Conservation (phyloP, 768 basidiomycete genomes). For the Strobilomyces dryophilus region DNA sequence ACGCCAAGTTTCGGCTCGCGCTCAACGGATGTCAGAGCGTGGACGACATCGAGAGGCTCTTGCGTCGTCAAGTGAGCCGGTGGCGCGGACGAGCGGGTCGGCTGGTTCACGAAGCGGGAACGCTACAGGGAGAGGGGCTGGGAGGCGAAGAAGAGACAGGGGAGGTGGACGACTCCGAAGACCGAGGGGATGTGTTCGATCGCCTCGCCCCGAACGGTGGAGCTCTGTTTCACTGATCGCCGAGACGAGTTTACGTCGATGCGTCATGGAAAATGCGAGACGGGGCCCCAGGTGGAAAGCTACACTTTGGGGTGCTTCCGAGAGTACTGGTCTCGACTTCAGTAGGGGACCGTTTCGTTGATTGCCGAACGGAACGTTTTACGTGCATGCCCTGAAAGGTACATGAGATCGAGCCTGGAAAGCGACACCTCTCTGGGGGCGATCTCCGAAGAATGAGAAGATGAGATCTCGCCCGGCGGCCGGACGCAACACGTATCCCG, state of each 20-base stretch:
- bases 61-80: conserved; percentile 41
- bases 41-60: conserved; percentile 44
- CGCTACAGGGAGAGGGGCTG: background rate
- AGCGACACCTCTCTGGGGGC: background rate
- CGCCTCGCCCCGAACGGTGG: background rate
- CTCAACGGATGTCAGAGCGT: conserved; percentile 39
- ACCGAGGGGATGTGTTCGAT: conserved; percentile 1
- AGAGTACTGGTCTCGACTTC: background rate
- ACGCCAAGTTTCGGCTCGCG: conserved; percentile 47
- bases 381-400: background rate
- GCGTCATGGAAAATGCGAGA: background rate
- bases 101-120: conserved; percentile 3
- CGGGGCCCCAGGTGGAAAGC: too few species aligned
- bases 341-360: background rate
- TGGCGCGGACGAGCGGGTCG: conserved; percentile 43
- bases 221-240: background rate
- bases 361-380: background rate
- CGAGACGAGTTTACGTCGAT: background rate
- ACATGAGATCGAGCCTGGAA: background rate
- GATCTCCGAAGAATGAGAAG: background rate
- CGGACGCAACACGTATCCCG: background rate
- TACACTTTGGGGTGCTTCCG: too few species aligned
- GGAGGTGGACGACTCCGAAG: conserved; percentile 1
- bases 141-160: conserved; percentile 1
- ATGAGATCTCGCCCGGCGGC: background rate